Evolutionary conservation across 2,329 filamentous ascomycete species (phyloP).

Genomic region (Fusarium phyllophilum): DNA sequence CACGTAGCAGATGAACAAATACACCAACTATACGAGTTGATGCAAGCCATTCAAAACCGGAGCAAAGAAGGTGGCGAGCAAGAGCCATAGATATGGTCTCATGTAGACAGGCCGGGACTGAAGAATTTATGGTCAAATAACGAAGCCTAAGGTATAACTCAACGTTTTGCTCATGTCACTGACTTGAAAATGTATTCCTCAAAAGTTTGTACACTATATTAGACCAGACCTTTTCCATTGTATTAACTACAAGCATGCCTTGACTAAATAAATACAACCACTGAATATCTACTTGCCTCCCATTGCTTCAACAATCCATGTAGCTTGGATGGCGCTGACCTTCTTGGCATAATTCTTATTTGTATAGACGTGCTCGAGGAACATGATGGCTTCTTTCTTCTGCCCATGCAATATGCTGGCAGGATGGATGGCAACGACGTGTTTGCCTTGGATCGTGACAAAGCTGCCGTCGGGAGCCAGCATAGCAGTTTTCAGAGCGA

Average conservation of each 20-base stretch:
- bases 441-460: slow-evolving; percentile 67
- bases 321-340: slow-evolving; percentile 68
- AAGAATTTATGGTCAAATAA: not conserved
- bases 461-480: slow-evolving; percentile 70
- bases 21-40: slow-evolving; percentile 91
- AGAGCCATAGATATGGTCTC: slow-evolving; percentile 34
- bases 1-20: slow-evolving; percentile 81
- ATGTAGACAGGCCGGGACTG: slow-evolving; percentile 9
- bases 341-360: slow-evolving; percentile 74
- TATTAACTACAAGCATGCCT: not conserved
- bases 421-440: slow-evolving; percentile 70
- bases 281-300: slow-evolving; percentile 43
- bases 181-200: not conserved
- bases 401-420: slow-evolving; percentile 70
- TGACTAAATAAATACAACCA: not conserved
- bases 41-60: slow-evolving; percentile 76
- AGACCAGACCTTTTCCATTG: slow-evolving; percentile 27
- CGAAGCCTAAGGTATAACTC: not conserved
- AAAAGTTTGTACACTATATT: slow-evolving; percentile 21
- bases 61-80: slow-evolving; percentile 41
- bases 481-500: slow-evolving; percentile 69
- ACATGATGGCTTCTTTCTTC: slow-evolving; percentile 75
- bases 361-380: slow-evolving; percentile 73
- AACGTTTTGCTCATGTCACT: not conserved
- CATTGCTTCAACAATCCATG: slow-evolving; percentile 66